phyloP scores from a whole-genome alignment of 768 basidiomycete species.

The Psilocybe subaeruginosa region DNA sequence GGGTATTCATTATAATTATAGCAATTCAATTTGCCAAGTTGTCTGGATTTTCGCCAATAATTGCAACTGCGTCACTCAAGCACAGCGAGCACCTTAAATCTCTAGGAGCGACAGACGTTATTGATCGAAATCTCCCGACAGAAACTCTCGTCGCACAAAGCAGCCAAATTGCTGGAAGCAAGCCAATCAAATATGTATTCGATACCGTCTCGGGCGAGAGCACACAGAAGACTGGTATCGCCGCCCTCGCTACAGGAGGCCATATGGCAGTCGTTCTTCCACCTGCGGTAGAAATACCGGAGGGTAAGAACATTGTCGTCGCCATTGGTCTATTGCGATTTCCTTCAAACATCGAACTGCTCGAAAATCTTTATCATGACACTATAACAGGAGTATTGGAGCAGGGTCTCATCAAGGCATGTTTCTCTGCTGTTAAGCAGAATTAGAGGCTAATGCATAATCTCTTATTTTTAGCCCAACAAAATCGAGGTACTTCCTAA shows the following conservation, averaged over 20 bases:
- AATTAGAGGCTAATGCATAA: neutral
- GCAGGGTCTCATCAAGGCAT: conserved; percentile 23
- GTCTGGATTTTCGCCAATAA: conserved; percentile 45
- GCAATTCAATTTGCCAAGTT: conserved; percentile 36
- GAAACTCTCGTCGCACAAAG: conserved; percentile 22
- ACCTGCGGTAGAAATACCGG: neutral
- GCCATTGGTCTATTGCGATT: conserved; percentile 11
- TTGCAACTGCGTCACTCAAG: conserved; percentile 35
- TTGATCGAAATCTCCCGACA: conserved; percentile 29
- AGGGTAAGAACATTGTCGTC: conserved; percentile 13
- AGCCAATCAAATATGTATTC: conserved; percentile 26
- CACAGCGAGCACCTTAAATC: conserved; percentile 33
- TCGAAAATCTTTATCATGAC: conserved; percentile 19
- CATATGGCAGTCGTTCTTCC: conserved; percentile 8
- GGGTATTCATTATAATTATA: neutral
- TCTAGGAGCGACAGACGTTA: conserved; percentile 44
- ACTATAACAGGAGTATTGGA: conserved; percentile 15
- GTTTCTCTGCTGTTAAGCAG: neutral
- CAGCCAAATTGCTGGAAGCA: conserved; percentile 18
- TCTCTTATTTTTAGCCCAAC: neutral
- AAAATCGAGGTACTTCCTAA: conserved; percentile 36
- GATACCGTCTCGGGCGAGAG: conserved; percentile 26
- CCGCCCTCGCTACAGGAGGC: conserved; percentile 24
- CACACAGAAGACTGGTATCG: conserved; percentile 27
- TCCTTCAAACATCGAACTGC: conserved; percentile 17